Conservation (phyloP, 371 early-diverging fungal species). For the Zychaea mexicana region DNA sequence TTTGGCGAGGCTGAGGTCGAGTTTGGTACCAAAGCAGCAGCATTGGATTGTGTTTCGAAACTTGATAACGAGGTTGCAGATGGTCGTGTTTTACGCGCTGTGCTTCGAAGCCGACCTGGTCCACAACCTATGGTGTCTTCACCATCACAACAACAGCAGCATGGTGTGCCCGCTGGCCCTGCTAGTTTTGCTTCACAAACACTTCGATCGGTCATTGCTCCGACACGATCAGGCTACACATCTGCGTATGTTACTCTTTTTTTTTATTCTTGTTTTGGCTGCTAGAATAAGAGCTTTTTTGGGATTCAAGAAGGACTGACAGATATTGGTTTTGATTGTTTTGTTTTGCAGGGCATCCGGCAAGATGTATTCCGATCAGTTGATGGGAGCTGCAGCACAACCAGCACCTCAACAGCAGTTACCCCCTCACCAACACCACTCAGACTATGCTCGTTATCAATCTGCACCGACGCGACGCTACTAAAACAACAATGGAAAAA, state of each 20-base stretch:
- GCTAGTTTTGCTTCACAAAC: constrained; percentile 7
- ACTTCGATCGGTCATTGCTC: constrained; percentile 11
- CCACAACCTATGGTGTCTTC: constrained; percentile 3
- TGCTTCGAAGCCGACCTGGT: background rate
- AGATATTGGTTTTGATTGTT: background rate
- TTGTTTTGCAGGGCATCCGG: constrained; percentile 1
- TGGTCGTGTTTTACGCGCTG: constrained; percentile 20
- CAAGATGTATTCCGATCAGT: constrained; percentile 9
- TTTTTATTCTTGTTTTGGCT: no score
- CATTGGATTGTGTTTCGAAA: constrained; percentile 41
- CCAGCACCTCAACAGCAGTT: background rate
- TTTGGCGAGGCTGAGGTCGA: constrained; percentile 55
- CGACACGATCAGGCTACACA: constrained; percentile 9
- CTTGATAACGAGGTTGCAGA: constrained; percentile 47
- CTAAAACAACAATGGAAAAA: background rate
- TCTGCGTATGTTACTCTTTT: constrained; percentile 8
- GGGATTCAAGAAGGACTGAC: background rate
- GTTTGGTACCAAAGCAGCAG: constrained; percentile 37
- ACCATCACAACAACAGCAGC: background rate
- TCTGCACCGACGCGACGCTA: background rate
- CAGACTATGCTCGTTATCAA: background rate
- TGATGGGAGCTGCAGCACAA: background rate
- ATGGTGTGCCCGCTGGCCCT: background rate
- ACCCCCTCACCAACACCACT: background rate
- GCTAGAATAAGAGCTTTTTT: constrained; percentile 3